Base-by-base conservation (phyloP, 225 moss, liverwort and hornwort species). In the Physcomitrium patens region DNA sequence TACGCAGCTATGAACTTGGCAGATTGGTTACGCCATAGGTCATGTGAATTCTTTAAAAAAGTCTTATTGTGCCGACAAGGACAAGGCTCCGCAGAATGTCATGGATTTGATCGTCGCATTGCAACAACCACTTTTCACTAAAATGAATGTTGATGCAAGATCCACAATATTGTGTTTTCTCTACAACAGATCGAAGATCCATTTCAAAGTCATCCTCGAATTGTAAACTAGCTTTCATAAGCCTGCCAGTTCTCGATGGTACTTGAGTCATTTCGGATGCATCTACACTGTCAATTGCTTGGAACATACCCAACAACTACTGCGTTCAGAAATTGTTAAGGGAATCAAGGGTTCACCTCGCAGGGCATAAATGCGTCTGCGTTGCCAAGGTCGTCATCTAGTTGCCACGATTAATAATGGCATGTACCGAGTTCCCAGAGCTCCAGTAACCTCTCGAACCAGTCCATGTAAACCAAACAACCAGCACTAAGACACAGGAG, bases 41-140 rank as follows among this genome's bases (percentile, higher is more conserved):
- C 62, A 45, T 22, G 70, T 63, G 31, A 86, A 17, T 92, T 94
- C 96, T 92, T 81, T 23, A 83, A 70, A 70, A 89, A 96, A n/a
- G 89, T 86, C 66, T 87, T 82, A 75, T 86, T 86, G 73, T 85
- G 81, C 81, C 92, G 82, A 76, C 94, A 82, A 54, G 72, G 74
- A 62, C 91, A 81, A 77, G 94, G 73, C 72, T 96, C 96, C 67
- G 64, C 82, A 66, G 91, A 92, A 81, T 94, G 96, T 66, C 92
- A 92, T 63, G 85, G 87, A 67, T 86, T 96, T 55, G 92, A 66
- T 61, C 96, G 92, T 72, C 94, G 78, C n/a, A 96, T 86, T 88
- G 85, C 80, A 59, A 79, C 82, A 54, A 94, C 88, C 81, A 92
- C 79, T 78, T 86, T 89, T 91, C 92, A 96, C 94, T 96, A 81